Conservation (phyloP, 805 yeast genomes). For the Blastobotrys attinorum region DNA sequence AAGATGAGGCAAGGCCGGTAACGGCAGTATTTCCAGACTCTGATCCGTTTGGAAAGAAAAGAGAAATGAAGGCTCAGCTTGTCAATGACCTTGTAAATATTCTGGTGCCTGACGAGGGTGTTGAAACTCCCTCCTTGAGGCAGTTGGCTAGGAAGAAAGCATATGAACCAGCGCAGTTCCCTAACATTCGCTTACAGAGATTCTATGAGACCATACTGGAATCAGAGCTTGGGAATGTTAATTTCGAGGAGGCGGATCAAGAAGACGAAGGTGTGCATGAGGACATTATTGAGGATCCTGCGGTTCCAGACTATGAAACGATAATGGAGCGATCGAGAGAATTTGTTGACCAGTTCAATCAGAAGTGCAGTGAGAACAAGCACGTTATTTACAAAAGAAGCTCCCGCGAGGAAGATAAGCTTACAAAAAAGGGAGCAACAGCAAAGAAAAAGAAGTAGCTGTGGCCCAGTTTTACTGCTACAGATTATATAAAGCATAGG, state of each 20-base stretch:
- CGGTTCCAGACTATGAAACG: conserved; percentile 21
- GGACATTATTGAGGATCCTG: conserved; percentile 18
- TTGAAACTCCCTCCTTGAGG: too few species aligned
- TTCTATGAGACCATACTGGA: background rate
- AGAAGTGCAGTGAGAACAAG: background rate
- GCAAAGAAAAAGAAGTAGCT: too few species aligned
- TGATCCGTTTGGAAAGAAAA: conserved; percentile 20
- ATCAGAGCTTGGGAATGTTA: background rate
- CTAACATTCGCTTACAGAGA: background rate
- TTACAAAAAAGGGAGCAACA: too few species aligned
- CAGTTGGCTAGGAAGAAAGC: background rate
- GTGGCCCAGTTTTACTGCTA: too few species aligned
- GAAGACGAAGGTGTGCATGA: too few species aligned
- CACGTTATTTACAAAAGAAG: too few species aligned
- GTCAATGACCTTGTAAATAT: conserved; percentile 36
- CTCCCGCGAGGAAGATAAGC: too few species aligned
- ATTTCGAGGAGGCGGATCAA: too few species aligned
- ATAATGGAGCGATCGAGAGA: conserved; percentile 21
- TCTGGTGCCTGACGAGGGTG: conserved; percentile 43
- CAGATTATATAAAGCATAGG: too few species aligned
- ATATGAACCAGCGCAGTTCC: background rate
- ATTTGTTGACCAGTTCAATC: conserved; percentile 9
- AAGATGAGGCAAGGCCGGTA: conserved; percentile 62
- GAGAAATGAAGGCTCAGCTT: conserved; percentile 24
- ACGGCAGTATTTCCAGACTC: conserved; percentile 36